Evolutionary conservation across 768 basidiomycete species (phyloP).

Genomic region (Phlebiopsis gigantea): DNA sequence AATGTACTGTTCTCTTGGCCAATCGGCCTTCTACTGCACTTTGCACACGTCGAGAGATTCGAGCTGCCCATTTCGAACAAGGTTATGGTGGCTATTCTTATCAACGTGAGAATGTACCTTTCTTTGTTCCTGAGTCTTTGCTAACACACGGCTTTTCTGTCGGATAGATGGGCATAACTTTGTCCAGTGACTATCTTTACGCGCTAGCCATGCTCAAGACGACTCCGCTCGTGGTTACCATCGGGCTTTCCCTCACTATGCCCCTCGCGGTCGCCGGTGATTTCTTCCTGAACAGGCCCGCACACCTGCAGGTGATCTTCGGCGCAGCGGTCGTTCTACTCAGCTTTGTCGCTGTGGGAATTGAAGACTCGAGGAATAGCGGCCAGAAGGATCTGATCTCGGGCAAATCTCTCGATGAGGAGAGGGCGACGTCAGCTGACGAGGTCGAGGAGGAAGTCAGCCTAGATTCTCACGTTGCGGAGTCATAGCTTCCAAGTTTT

Average conservation of each 20-base stretch:
- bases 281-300: constrained; percentile 52
- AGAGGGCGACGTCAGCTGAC: constrained; percentile 10
- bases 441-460: constrained; percentile 5
- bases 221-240: constrained; percentile 87
- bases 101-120: constrained; percentile 44
- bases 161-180: constrained; percentile 73
- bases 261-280: constrained; percentile 88
- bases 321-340: constrained; percentile 75
- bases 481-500: not conserved
- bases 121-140: not conserved
- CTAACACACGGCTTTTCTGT: not conserved
- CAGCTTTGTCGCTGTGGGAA: constrained; percentile 73
- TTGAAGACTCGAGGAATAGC: constrained; percentile 37
- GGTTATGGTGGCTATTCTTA: constrained; percentile 42
- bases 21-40: constrained; percentile 70
- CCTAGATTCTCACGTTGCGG: not conserved
- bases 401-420: constrained; percentile 15
- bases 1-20: constrained; percentile 77
- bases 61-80: constrained; percentile 55
- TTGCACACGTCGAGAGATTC: constrained; percentile 66
- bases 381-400: constrained; percentile 19
- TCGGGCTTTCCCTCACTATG: constrained; percentile 91
- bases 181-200: constrained; percentile 82
- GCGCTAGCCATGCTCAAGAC: constrained; percentile 95
- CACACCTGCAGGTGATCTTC: constrained; percentile 52